Percentiles rank a stretch among this genome's conserved stretches.
Conservation (phyloP, 129 eudicot genomes). For the Flaveria trinervia region DNA sequence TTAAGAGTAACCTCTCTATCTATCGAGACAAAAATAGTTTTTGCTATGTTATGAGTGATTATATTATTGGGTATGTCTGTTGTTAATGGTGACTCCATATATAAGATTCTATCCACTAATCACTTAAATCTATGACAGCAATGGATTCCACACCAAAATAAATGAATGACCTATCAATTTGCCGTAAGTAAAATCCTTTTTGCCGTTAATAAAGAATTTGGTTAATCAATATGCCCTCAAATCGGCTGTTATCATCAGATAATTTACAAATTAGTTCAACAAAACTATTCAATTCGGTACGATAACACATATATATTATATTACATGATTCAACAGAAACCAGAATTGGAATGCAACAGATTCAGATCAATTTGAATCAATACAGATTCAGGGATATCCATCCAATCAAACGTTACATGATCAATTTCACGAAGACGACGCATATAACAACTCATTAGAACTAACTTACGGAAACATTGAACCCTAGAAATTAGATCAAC, state of each 20-base stretch:
- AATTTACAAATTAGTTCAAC: background rate
- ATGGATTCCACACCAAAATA: background rate
- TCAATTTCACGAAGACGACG: too few species aligned
- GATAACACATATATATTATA: too few species aligned
- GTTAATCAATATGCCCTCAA: background rate
- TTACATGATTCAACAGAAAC: too few species aligned
- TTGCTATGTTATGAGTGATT: too few species aligned
- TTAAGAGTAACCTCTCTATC: too few species aligned
- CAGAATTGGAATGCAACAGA: too few species aligned
- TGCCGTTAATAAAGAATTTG: background rate
- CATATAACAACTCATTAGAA: too few species aligned
- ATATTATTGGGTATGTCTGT: too few species aligned
- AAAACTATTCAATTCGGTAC: background rate
- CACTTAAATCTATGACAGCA: background rate
- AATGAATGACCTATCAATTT: background rate
- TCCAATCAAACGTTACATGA: background rate
- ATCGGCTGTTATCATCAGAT: background rate
- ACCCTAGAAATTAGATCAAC: background rate
- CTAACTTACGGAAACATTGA: too few species aligned
- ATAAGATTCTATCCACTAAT: background rate
- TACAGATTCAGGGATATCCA: background rate
- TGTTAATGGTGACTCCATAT: too few species aligned
- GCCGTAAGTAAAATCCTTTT: background rate
- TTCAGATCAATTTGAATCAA: background rate
- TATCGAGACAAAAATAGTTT: too few species aligned